Evolutionary conservation across 306 rosid species (phyloP).

Genomic region (Alnus glutinosa): DNA sequence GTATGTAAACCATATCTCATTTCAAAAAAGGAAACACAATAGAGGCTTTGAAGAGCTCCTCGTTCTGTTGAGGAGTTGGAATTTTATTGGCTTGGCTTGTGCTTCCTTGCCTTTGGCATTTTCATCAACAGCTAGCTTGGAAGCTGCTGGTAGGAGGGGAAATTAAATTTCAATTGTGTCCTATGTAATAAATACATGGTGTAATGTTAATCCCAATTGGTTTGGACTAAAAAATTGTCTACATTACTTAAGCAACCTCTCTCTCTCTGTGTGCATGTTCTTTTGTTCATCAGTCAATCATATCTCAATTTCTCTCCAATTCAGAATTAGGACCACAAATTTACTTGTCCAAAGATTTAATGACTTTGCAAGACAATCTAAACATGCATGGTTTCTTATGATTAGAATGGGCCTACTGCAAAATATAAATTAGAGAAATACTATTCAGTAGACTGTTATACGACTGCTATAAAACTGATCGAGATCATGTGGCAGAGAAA

Average conservation of each 20-base stretch:
- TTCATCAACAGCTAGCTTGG: not conserved
- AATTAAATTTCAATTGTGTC: not conserved
- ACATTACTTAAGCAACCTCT: not conserved
- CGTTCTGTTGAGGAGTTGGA: constrained; percentile 12
- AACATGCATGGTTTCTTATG: no score
- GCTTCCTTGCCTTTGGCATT: not conserved
- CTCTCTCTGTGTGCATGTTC: not conserved
- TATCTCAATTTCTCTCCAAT: no score
- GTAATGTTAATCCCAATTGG: not conserved
- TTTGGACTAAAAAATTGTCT: not conserved
- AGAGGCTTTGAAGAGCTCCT: constrained; percentile 16
- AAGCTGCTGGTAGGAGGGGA: not conserved
- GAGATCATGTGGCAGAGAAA: no score
- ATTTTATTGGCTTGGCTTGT: constrained; percentile 17
- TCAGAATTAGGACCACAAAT: no score
- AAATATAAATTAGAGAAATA: no score
- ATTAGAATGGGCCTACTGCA: no score
- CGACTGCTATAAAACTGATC: no score
- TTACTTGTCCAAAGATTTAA: no score
- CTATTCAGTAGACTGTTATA: no score
- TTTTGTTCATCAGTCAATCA: not conserved
- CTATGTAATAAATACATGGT: not conserved
- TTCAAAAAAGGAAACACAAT: constrained; percentile 26
- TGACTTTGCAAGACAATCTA: no score
- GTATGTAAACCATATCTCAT: constrained; percentile 12